Evolutionary conservation across 805 yeast species (phyloP), one percentile per base, ranked within the genome.

Genomic region (Myxozyma mucilagina): DNA sequence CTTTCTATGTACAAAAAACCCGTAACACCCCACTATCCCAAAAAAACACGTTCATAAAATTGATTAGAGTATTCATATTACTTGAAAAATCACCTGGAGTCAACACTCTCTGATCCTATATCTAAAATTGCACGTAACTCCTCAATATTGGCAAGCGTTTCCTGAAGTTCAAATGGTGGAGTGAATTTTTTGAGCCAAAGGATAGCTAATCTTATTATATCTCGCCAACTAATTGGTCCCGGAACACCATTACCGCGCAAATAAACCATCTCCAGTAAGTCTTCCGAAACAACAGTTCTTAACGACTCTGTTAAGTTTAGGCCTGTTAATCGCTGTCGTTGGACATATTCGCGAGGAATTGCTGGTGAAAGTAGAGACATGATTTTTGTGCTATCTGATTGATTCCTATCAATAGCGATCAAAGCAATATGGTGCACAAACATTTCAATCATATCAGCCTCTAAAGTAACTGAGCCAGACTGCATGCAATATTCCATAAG

Each of bases 401-500:
- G 31, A 18, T 38, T 24, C 18, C 16, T 49, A 11, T 55, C 18
- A 20, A 56, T 18, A 13, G 57, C 31, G 9, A 42, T 34, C 20
- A 31, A 13, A n/a, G 56, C 50, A 13, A 55, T n/a, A 18, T 50
- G 42, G 35, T 45, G 56, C 6, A 60, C 24, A 6, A 60, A 44
- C 16, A 42, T 24, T 20, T 45, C 55, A 14, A 41, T 45, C 7
- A 49, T 36, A 10, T 59, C 63, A 24, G 29, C 48, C 8, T 31
- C 29, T 10, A 59, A 35, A 29, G 44, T 47, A 24, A 58, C 49
- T 38, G 35, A 34, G 24, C 56, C 50, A 18, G 48, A 32, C 24
- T 48, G 51, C 42, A 31, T 47, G 38, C 65, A 61, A 16, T 39
- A 35, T 47, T 58, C 59, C 43, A 59, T 39, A 10, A 52, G 48